Conservation (phyloP, 371 early-diverging fungal species). For the Circinella umbellata region DNA sequence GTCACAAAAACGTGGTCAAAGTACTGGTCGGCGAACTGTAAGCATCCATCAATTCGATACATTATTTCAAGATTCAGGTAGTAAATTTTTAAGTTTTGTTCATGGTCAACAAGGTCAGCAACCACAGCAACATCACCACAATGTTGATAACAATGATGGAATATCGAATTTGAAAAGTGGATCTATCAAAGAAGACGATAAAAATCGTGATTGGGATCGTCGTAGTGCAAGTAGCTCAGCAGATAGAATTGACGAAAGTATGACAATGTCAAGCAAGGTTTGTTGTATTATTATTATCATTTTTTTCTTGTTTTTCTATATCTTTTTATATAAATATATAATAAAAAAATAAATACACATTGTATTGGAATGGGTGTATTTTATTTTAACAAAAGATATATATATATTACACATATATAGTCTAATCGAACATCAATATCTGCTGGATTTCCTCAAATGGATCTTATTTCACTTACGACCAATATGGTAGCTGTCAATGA, state of each 20-base stretch:
- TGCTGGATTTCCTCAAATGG: constrained; percentile 28
- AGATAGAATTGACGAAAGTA: constrained; percentile 27
- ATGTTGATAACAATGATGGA: not conserved
- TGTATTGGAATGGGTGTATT: too few relatives aligned
- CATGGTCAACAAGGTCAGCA: constrained; percentile 22
- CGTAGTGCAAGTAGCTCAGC: constrained; percentile 24
- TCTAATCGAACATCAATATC: constrained; percentile 51
- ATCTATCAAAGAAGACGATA: constrained; percentile 20
- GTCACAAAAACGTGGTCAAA: constrained; percentile 18
- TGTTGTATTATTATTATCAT: not conserved
- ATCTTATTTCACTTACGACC: constrained; percentile 35
- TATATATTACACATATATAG: constrained; percentile 8
- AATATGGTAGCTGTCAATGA: constrained; percentile 41
- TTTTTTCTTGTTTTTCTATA: not conserved
- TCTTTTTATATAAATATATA: not conserved
- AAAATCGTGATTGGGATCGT: constrained; percentile 28
- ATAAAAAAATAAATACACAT: too few relatives aligned
- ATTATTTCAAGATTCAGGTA: constrained; percentile 49
- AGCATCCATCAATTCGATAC: constrained; percentile 54
- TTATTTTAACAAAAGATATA: not conserved
- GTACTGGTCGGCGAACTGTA: constrained; percentile 38
- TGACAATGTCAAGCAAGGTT: constrained; percentile 40
- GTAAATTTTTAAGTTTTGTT: constrained; percentile 49
- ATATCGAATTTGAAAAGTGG: not conserved
- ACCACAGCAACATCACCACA: not conserved